phyloP scores from a whole-genome alignment of 169 alveolate genomes.

The Plasmodium berghei region DNA sequence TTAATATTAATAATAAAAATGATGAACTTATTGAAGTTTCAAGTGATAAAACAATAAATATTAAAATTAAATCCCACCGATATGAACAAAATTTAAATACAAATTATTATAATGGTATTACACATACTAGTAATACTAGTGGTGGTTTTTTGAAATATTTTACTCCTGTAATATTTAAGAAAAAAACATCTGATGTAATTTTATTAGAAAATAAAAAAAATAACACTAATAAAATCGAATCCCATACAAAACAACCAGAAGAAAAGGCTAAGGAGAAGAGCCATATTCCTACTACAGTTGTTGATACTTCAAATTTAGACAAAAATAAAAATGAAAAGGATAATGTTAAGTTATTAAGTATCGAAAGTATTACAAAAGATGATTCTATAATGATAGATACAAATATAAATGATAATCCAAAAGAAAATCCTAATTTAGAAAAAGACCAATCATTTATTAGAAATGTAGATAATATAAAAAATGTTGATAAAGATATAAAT shows the following conservation, averaged over 20 bases:
- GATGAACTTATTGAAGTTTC: slow-evolving; percentile 56
- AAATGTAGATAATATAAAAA: neutral
- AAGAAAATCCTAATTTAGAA: neutral
- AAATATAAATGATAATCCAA: neutral
- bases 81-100: slow-evolving; percentile 2
- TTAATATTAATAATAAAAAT: slow-evolving; percentile 32
- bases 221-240: no score
- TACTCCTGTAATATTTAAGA: neutral
- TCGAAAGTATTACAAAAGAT: no score
- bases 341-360: no score
- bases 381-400: no score
- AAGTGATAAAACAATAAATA: slow-evolving; percentile 30
- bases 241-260: no score
- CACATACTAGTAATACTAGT: neutral
- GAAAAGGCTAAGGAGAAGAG: no score
- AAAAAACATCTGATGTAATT: neutral
- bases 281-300: no score
- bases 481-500: neutral
- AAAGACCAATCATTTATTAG: neutral
- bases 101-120: neutral
- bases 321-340: no score
- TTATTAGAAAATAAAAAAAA: neutral
- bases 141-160: neutral
- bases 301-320: no score
- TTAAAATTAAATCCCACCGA: slow-evolving; percentile 15